Evolutionary conservation across 768 basidiomycete species (phyloP), one percentile per base, ranked within the genome.

Genomic region (Tephrocybe rancida): DNA sequence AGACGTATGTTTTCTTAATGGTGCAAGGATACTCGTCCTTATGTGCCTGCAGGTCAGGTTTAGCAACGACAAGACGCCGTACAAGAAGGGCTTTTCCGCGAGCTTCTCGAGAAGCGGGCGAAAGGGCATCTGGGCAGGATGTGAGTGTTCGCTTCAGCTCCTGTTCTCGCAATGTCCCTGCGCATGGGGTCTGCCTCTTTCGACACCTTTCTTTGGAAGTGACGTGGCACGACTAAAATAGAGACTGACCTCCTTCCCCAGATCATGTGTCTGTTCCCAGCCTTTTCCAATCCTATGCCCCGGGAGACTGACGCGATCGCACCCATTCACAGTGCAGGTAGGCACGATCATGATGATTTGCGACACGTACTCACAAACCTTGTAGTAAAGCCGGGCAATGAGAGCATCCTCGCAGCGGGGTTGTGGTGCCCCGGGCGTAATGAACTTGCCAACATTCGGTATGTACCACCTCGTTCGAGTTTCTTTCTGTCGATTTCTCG

Each of bases 41-140:
- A 16, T 16, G n/a, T 7, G 7, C n/a, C 11, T 8, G n/a, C 16
- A 93, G 90, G 68, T 96, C 21, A 83, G 95, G 13, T 97, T 96
- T 70, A 92, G 90, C 64, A 92, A 92, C 52, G 90, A 95, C 66
- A 95, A 95, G 73, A 99, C 96, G 4, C 96, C 96, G 0, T 99
- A 99, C 75, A 98, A 98, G 72, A 81, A 69, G 5, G 78, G 78
- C 9, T 79, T 98, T 27, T 88, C 88, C 0, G 90, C 92, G 0
- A 88, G 86, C 49, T 91, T 95, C 60, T 95, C 93, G 3, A 77
- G 97, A 43, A 89, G 89, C 25, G 96, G 96, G 2, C 74, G 90
- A 37, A 98, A 98, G 64, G 93, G 95, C 0, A 83, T 87, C 11
- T 98, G 92, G 67, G 95, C 95, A 19, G 78, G 77, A 16, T 95